Conservation (phyloP, 768 basidiomycete species). For the Russula sp. region DNA sequence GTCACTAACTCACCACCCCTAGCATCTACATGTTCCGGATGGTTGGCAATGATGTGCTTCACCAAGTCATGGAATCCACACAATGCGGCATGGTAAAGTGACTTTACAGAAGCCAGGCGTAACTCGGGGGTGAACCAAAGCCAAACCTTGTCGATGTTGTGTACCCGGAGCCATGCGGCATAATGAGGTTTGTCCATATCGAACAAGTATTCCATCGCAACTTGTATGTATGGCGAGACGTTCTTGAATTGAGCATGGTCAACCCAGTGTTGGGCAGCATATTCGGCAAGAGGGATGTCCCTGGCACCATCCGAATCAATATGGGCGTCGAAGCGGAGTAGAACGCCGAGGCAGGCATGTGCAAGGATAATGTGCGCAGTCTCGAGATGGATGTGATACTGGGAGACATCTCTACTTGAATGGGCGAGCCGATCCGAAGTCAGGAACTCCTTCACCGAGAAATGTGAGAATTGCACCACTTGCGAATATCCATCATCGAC, state of each 20-base stretch:
- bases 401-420: not conserved
- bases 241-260: not conserved
- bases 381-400: not conserved
- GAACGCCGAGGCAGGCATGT: not conserved
- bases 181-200: constrained; percentile 1
- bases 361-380: not conserved
- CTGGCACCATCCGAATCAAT: too few species aligned
- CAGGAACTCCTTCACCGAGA: constrained; percentile 8
- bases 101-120: rapidly evolving
- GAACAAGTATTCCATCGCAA: not conserved
- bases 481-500: not conserved
- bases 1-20: not conserved
- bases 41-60: not conserved
- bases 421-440: not conserved
- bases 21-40: not conserved
- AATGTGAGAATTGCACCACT: constrained; percentile 10
- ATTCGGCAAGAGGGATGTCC: not conserved
- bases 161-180: not conserved
- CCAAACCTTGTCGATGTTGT: not conserved
- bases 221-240: not conserved
- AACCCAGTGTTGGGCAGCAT: not conserved
- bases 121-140: not conserved
- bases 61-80: not conserved
- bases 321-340: not conserved
- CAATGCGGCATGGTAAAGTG: not conserved